Conservation (phyloP, 768 basidiomycete species). For the Calvatia gigantea region DNA sequence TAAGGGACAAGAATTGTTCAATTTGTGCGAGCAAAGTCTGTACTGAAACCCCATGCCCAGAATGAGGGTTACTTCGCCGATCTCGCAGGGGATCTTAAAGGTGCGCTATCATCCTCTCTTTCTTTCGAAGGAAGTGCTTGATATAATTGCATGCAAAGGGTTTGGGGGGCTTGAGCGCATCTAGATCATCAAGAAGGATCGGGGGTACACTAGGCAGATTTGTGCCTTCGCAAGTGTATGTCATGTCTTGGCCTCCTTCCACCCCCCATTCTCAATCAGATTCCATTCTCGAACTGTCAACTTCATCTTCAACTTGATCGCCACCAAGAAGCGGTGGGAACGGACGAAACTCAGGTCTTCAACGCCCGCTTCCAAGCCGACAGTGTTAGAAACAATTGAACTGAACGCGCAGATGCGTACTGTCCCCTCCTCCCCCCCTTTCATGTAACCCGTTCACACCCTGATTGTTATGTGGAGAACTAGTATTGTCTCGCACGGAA, state of each 20-base stretch:
- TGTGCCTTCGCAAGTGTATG: constrained; percentile 93
- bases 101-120: constrained; percentile 29
- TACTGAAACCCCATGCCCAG: constrained; percentile 92
- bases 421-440: constrained; percentile 22
- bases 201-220: constrained; percentile 97
- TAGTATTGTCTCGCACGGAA: constrained; percentile 90
- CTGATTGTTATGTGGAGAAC: constrained; percentile 56
- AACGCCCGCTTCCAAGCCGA: constrained; percentile 96
- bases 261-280: constrained; percentile 39
- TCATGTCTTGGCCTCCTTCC: neutral
- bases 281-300: constrained; percentile 97
- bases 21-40: constrained; percentile 93
- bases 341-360: constrained; percentile 98
- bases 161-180: constrained; percentile 97
- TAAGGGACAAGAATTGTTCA: constrained; percentile 87
- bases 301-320: no score
- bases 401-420: constrained; percentile 91
- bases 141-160: constrained; percentile 41
- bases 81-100: constrained; percentile 92
- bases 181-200: constrained; percentile 99
- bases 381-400: constrained; percentile 91
- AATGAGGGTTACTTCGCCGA: constrained; percentile 99
- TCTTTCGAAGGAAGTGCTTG: neutral
- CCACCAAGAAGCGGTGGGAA: constrained; percentile 91
- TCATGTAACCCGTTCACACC: neutral